Base-by-base conservation (phyloP, 176 grass and related monocot species). In the Oryza glaberrima region DNA sequence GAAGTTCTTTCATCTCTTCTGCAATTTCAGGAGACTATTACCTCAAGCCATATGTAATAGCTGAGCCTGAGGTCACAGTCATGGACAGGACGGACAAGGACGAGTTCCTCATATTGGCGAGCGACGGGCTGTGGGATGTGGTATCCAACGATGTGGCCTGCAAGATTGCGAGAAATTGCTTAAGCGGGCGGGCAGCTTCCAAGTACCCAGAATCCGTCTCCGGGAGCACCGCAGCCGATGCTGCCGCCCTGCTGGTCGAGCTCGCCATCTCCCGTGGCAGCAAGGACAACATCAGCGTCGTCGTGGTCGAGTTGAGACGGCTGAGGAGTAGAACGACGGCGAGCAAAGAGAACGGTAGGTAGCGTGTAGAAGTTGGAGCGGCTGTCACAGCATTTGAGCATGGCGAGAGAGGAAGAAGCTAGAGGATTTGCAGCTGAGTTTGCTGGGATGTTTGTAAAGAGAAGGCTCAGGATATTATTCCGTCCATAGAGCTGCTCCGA, bases 61-160 rank as follows among this genome's bases (percentile, higher is more conserved):
- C 92, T 0, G 96, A 96, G 30, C 96, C 96, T 11, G 96, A 99
- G 54, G 81, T 99, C 32, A 92, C 79, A 0, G 68, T 92, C 1
- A 86, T 34, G 3, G 90, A 92, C 11, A 84, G 93, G 40, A 91
- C 81, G 0, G 61, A 61, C 36, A 79, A 75, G 41, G 96, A 99
- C 17, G 96, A 99, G 70, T 99, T 99, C 78, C 81, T 99, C 63
- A 89, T 99, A 71, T 25, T 99, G 11, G 96, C 86, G 4, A 99
- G 90, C 36, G 96, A 99, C 14, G 96, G 96, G 19, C 66, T 99
- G 4, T 99, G 96, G 96, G 91, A 99, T 0, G 93, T 92, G 2
- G 67, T 96, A 13, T 77, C 91, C 61, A 99, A 89, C 6, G 91
- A 96, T 3, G 22, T 56, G 2, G 96, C 90, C 0, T 96, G 93